Evolutionary conservation across 83 land plant genomes (phyloP).

Genomic region (Thuja plicata): DNA sequence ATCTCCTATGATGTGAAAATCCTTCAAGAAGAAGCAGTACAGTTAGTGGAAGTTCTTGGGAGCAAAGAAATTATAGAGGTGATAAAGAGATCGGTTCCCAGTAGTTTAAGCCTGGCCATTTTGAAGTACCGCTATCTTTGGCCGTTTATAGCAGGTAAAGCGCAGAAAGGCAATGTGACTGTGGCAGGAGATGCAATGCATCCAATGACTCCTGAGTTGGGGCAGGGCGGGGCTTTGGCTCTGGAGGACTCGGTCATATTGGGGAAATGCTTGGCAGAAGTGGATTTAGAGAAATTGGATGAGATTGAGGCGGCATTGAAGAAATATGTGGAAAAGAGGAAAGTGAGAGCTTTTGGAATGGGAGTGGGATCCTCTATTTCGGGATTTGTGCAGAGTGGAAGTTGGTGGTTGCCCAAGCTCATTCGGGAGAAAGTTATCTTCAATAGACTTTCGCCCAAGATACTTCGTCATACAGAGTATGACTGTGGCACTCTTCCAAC

Average conservation of each 20-base stretch:
- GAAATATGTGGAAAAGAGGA: background rate
- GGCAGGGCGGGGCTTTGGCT: constrained; percentile 50
- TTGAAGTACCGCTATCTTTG: constrained; percentile 30
- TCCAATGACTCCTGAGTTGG: constrained; percentile 61
- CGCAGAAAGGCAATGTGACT: constrained; percentile 27
- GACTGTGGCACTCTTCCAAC: background rate
- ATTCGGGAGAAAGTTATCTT: background rate
- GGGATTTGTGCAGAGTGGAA: background rate
- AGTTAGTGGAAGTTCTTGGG: background rate
- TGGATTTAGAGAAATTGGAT: background rate
- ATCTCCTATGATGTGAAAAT: background rate
- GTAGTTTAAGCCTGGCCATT: background rate
- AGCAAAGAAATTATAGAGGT: background rate
- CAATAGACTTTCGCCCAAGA: background rate
- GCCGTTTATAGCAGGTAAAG: constrained; percentile 16
- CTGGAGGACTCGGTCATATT: constrained; percentile 43
- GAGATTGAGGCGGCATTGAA: background rate
- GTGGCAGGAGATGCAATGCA: constrained; percentile 59
- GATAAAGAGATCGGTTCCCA: background rate
- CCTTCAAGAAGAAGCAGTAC: background rate
- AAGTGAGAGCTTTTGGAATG: background rate
- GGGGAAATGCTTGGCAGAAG: constrained; percentile 12
- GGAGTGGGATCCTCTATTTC: background rate
- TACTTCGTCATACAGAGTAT: background rate
- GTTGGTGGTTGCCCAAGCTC: background rate